A percentile compares a stretch with the other conserved stretches of the same genome.
Evolutionary conservation across 2,329 filamentous ascomycete genomes (phyloP).

Genomic region (Aspergillus aculeatus): DNA sequence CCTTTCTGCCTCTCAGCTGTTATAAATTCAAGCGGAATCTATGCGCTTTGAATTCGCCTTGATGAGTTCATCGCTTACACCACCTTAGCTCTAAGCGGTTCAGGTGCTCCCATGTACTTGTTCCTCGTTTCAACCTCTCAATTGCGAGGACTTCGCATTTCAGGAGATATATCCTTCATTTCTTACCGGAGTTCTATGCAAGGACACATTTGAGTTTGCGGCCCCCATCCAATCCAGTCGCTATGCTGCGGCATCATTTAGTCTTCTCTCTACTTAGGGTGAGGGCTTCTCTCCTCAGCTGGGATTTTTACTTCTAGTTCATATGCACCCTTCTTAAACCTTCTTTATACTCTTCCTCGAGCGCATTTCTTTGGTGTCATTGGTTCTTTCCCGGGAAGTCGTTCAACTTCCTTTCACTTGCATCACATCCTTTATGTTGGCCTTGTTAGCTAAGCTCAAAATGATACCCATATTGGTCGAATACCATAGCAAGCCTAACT

Average conservation of each 20-base stretch:
- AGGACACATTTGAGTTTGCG: no score
- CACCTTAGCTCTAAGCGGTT: not conserved
- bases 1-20: not conserved
- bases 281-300: no score
- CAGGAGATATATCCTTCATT: no score
- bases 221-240: no score
- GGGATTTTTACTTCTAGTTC: no score
- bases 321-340: no score
- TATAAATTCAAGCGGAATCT: not conserved
- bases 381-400: not conserved
- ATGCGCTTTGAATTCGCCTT: not conserved
- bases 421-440: slow-evolving; percentile 6
- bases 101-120: not conserved
- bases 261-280: not conserved
- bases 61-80: not conserved
- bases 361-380: not conserved
- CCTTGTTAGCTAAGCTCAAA: slow-evolving; percentile 8
- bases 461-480: slow-evolving; percentile 31
- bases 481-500: not conserved
- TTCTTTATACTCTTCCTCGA: no score
- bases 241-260: not conserved
- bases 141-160: no score
- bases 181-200: no score
- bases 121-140: not conserved
- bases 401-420: not conserved